Conservation (phyloP, 805 yeast species). For the Pichia rugopelliculosa region DNA sequence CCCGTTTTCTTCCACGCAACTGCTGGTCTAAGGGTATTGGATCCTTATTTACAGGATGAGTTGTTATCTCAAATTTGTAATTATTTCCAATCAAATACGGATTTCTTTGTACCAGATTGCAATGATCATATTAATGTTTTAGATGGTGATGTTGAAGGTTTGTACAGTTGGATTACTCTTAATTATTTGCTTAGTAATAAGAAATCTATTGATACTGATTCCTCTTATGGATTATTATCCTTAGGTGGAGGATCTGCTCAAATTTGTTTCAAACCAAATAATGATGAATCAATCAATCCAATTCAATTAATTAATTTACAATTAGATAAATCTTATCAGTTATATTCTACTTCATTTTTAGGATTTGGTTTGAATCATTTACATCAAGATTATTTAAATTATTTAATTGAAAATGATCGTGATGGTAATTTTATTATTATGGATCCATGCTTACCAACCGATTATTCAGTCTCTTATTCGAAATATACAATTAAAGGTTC, state of each 20-base stretch:
- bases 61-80: conserved; percentile 43
- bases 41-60: conserved; percentile 38
- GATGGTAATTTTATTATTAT: conserved; percentile 12
- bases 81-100: conserved; percentile 39
- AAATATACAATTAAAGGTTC: conserved; percentile 36
- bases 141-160: conserved; percentile 59
- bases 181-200: conserved; percentile 46
- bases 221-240: conserved; percentile 51
- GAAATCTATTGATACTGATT: conserved; percentile 31
- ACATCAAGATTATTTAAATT: conserved; percentile 37
- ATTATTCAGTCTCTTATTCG: conserved; percentile 20
- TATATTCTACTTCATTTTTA: conserved; percentile 49
- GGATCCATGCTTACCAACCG: conserved; percentile 56
- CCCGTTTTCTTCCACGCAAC: conserved; percentile 67
- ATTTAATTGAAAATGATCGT: conserved; percentile 19
- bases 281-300: conserved; percentile 34
- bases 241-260: conserved; percentile 66
- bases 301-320: conserved; percentile 36
- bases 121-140: conserved; percentile 49
- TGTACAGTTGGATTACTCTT: conserved; percentile 60
- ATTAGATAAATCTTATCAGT: conserved; percentile 34
- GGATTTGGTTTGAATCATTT: conserved; percentile 60
- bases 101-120: conserved; percentile 57
- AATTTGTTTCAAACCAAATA: conserved; percentile 57
- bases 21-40: conserved; percentile 57